Conservation (phyloP, 106 monocot species). For the Apostasia ramifera region DNA sequence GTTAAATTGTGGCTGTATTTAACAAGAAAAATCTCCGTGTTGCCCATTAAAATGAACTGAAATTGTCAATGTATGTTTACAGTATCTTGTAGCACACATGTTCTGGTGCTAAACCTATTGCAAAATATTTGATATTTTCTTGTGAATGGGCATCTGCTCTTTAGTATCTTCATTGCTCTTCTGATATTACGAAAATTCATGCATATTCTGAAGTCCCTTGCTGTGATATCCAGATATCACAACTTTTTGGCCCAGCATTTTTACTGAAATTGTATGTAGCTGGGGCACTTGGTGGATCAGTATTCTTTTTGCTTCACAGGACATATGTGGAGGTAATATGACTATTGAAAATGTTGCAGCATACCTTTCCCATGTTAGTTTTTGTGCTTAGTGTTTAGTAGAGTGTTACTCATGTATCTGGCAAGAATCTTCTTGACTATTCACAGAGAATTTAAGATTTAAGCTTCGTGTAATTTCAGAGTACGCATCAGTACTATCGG, state of each 20-base stretch:
- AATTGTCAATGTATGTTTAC: no score
- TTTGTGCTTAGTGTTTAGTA: neutral
- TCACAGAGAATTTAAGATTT: neutral
- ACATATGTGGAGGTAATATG: slow-evolving; percentile 33
- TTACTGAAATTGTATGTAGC: slow-evolving; percentile 78
- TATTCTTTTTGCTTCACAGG: slow-evolving; percentile 62
- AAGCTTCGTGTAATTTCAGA: slow-evolving; percentile 36
- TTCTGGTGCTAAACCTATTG: no score
- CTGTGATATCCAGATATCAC: slow-evolving; percentile 40
- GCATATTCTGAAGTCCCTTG: slow-evolving; percentile 3
- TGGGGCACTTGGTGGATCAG: slow-evolving; percentile 76
- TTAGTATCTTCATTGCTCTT: neutral
- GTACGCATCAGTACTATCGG: slow-evolving; percentile 27
- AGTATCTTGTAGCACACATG: no score
- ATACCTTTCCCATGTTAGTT: neutral
- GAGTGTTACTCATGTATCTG: neutral
- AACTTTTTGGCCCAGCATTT: slow-evolving; percentile 71
- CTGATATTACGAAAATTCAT: neutral
- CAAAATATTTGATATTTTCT: no score
- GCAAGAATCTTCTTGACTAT: slow-evolving; percentile 1
- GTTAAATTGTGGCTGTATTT: no score
- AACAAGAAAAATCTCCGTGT: no score
- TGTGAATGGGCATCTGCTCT: no score
- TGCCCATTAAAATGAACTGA: no score
- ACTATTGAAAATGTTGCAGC: neutral